phyloP scores from a whole-genome alignment of 1,139 yeast species.

The Saccharomyces hybrid region DNA sequence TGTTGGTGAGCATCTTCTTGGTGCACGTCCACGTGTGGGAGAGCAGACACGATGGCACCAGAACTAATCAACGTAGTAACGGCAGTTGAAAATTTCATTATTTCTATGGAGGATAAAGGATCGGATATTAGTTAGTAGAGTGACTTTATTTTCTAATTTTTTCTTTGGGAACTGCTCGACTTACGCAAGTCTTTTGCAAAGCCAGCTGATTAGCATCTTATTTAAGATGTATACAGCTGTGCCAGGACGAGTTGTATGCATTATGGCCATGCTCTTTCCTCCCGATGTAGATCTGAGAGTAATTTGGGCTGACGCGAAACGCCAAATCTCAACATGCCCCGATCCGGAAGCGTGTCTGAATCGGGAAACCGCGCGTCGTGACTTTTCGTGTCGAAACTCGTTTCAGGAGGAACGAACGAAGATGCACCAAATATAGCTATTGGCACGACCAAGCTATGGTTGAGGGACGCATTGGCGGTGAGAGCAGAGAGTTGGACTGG shows the following conservation, averaged over 20 bases:
- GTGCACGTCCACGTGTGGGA: constrained; percentile 22
- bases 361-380: neutral
- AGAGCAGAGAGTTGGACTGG: neutral
- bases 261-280: neutral
- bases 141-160: neutral
- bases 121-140: constrained; percentile 7
- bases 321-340: neutral
- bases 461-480: neutral
- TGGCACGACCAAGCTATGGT: neutral
- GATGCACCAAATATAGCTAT: neutral
- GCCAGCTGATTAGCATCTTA: neutral
- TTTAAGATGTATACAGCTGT: neutral
- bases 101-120: constrained; percentile 8
- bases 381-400: neutral
- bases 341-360: neutral
- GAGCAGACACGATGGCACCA: constrained; percentile 15
- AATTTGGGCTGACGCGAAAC: neutral
- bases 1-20: constrained; percentile 45
- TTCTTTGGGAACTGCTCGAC: neutral
- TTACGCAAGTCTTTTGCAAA: neutral
- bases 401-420: neutral
- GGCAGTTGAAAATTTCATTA: constrained; percentile 35
- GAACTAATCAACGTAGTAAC: constrained; percentile 14
- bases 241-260: neutral
- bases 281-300: neutral